phyloP scores from a whole-genome alignment of 257 asterid genomes.

The Ocimum tenuiflorum region DNA sequence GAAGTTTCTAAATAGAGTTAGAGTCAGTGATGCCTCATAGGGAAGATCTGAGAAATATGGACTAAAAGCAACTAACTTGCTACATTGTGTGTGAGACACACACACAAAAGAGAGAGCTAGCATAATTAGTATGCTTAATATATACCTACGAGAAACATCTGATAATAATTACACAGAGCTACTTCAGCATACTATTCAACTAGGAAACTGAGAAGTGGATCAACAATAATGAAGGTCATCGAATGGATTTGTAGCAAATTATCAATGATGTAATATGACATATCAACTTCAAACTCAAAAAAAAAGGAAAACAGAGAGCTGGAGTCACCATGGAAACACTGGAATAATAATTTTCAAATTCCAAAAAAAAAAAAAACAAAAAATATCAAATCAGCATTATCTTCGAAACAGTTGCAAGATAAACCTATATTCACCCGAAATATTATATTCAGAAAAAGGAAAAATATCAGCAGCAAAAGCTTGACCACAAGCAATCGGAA shows the following conservation, averaged over 20 bases:
- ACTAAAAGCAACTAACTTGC: background rate
- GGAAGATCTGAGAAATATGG: slow-evolving; percentile 15
- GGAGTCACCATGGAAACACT: no score
- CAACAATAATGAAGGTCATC: no score
- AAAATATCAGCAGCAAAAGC: background rate
- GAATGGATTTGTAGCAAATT: no score
- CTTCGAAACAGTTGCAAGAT: background rate
- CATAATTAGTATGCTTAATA: background rate
- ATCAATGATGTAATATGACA: no score
- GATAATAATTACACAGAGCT: no score
- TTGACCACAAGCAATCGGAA: background rate
- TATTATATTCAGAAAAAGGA: background rate
- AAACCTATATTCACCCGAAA: background rate
- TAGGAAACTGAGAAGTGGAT: no score
- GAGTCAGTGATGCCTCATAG: slow-evolving; percentile 17
- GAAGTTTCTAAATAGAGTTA: background rate
- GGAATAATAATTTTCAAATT: no score
- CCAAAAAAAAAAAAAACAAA: no score
- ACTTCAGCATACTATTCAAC: no score
- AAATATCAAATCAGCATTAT: background rate
- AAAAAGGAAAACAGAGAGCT: no score
- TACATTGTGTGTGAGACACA: background rate
- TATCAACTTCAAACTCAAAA: no score
- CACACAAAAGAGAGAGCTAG: background rate
- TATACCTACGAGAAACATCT: no score